These are phyloP conservation scores for Mycena metata DNA, from an alignment of 768 basidiomycete genomes.

Conservation along the genomic window DNA sequence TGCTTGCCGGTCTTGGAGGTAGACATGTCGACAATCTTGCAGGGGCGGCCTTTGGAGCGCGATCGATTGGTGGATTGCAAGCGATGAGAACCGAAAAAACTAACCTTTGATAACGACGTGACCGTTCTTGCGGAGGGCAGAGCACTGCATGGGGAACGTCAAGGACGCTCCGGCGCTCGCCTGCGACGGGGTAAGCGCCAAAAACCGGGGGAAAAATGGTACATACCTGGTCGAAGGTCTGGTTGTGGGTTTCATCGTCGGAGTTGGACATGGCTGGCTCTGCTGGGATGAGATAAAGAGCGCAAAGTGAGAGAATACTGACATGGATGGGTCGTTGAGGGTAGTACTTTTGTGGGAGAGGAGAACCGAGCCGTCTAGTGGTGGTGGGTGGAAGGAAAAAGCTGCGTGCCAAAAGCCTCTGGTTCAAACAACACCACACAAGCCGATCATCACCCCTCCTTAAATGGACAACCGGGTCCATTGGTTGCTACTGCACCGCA, in stretches of 20 bases:
- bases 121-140: slow-evolving; percentile 92
- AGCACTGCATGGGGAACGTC: slow-evolving; percentile 94
- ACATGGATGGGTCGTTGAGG: slow-evolving; percentile 34
- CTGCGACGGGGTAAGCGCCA: slow-evolving; percentile 50
- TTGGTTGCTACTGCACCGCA: slow-evolving; percentile 13
- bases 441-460: not conserved
- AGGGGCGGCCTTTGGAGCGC: slow-evolving; percentile 77
- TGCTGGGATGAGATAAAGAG: slow-evolving; percentile 27
- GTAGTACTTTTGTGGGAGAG: slow-evolving; percentile 41
- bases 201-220: slow-evolving; percentile 26
- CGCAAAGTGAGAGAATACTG: slow-evolving; percentile 39
- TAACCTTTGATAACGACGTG: slow-evolving; percentile 96
- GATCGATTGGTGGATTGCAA: slow-evolving; percentile 20
- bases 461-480: not conserved
- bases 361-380: slow-evolving; percentile 7
- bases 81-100: slow-evolving; percentile 7
- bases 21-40: slow-evolving; percentile 99
- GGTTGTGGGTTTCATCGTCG: slow-evolving; percentile 91
- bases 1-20: slow-evolving; percentile 99
- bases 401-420: not conserved
- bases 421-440: not conserved
- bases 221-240: slow-evolving; percentile 85
- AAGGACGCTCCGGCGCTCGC: slow-evolving; percentile 80
- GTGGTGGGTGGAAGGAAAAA: slow-evolving; percentile 40
- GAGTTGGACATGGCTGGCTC: slow-evolving; percentile 83